These are phyloP conservation scores for Phellopilus nigrolimitatus DNA, from an alignment of 1,284 basidiomycete species.

Conservation along the genomic window DNA sequence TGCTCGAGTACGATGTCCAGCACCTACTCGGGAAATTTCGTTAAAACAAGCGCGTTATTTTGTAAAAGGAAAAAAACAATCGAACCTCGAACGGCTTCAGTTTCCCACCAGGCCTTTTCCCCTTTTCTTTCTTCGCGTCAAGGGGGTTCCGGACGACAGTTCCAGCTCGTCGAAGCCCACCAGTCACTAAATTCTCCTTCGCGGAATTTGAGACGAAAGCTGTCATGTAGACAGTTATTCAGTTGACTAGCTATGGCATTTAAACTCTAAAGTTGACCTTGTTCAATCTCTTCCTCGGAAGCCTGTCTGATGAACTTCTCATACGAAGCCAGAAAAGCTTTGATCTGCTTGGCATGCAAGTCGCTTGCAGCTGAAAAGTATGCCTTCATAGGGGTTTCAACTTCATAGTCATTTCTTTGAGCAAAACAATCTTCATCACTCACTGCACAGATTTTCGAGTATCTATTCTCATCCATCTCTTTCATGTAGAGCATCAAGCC, in stretches of 20 bases:
- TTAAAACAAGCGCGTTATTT: too few relatives aligned
- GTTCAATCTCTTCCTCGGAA: conserved; percentile 66
- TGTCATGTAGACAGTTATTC: conserved; percentile 20
- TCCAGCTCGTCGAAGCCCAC: conserved; percentile 68
- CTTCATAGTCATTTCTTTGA: too few relatives aligned
- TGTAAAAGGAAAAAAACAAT: conserved; percentile 5
- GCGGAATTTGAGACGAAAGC: conserved; percentile 42
- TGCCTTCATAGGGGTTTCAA: too few relatives aligned
- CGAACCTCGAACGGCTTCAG: conserved; percentile 63
- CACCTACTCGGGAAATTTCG: conserved; percentile 45
- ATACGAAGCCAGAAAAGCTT: conserved; percentile 61
- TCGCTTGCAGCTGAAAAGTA: conserved; percentile 85
- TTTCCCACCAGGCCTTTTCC: conserved; percentile 46
- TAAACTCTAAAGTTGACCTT: conserved; percentile 40
- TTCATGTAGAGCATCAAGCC: conserved; percentile 91
- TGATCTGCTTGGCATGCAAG: conserved; percentile 77
- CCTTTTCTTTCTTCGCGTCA: conserved; percentile 57
- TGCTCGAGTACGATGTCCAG: conserved; percentile 74
- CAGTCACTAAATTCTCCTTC: conserved; percentile 39
- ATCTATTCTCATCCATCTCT: conserved; percentile 87
- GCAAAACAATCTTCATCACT: too few relatives aligned
- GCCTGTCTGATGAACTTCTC: conserved; percentile 60
- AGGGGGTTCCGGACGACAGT: conserved; percentile 70
- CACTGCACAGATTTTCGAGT: conserved; percentile 84
- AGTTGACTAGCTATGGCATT: not conserved